phyloP scores from a whole-genome alignment of 2,329 filamentous ascomycete genomes.

The Aquanectria penicillioides region DNA sequence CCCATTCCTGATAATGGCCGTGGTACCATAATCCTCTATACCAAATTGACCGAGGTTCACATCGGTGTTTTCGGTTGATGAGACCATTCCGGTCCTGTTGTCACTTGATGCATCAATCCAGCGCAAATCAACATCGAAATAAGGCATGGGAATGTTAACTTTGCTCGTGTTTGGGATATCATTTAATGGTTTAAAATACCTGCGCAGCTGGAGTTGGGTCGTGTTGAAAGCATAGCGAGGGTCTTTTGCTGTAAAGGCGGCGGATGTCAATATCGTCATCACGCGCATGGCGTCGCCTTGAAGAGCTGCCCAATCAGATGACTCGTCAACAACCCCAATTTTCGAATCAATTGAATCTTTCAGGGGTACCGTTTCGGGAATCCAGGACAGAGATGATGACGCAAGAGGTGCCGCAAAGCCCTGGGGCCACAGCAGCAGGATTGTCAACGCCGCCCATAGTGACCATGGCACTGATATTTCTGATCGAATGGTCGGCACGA shows the following conservation, averaged over 20 bases:
- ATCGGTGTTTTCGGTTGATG: not conserved
- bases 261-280: not conserved
- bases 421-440: constrained; percentile 1
- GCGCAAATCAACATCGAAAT: not conserved
- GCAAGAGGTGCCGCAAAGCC: constrained; percentile 1
- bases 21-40: not conserved
- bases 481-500: not conserved
- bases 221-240: constrained; percentile 3
- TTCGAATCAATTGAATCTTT: not conserved
- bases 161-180: not conserved
- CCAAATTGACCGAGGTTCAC: not conserved
- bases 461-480: not conserved
- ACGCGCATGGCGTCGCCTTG: not conserved
- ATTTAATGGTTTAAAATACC: not conserved
- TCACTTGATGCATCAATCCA: not conserved
- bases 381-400: constrained; percentile 2
- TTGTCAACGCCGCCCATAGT: not conserved
- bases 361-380: not conserved
- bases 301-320: not conserved
- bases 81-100: not conserved
- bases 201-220: not conserved
- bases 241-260: not conserved
- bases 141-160: not conserved
- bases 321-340: not conserved
- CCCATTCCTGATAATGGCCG: not conserved